Base-by-base conservation (phyloP, 2,329 filamentous ascomycete genomes). In the Seiridium cupressi region DNA sequence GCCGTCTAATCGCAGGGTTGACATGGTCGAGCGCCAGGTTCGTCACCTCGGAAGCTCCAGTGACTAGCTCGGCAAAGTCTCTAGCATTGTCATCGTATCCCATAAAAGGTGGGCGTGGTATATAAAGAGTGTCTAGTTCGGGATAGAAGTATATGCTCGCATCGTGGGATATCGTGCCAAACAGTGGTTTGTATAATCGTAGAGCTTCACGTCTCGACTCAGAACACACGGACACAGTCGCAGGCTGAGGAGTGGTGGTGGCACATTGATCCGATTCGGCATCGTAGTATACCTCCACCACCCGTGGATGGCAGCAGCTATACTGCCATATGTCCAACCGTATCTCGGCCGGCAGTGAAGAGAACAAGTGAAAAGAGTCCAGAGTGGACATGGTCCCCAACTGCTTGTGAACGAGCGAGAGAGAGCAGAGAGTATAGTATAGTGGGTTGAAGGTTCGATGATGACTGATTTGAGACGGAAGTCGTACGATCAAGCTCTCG, bases 1-100 rank as follows among this genome's bases (percentile, higher is more conserved):
- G 79, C 42, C 78, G 70, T 54, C 79, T 76, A 56, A 80, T 72
- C 40, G 75, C 70, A 13, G 75, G 69, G 35, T 72, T 72, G 40
- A 82, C 77, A 59, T 81, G 76, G 65, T 82, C 80, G 51, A 82
- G 72, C 2, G 79, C 80, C 5, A 82, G 70, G 40, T 73, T 71
- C 48, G 68, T 67, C 10, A 80, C 70, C 44, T 73, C 67, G 36
- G 74, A 68, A 1, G 74, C 68, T 38, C 71, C 69, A 35, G 64
- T 67, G 34, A 80, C 70, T 40, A 76, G 69, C 3, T 69, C 64
- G 3, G 73, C 69, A 56, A 81, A 79, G 49, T 79, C 76, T 44
- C 79, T 72, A 6, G 76, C 69, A 3, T 68, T 74, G 65, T 71
- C 76, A 65, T 74, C 73, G 66, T 79, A 79, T 57, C 77, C 76